A percentile compares a stretch with the other conserved stretches of the same genome.
These are phyloP conservation scores for Chenopodium formosanum DNA, from an alignment of 148 eudicot genomes.

Conservation along the genomic window DNA sequence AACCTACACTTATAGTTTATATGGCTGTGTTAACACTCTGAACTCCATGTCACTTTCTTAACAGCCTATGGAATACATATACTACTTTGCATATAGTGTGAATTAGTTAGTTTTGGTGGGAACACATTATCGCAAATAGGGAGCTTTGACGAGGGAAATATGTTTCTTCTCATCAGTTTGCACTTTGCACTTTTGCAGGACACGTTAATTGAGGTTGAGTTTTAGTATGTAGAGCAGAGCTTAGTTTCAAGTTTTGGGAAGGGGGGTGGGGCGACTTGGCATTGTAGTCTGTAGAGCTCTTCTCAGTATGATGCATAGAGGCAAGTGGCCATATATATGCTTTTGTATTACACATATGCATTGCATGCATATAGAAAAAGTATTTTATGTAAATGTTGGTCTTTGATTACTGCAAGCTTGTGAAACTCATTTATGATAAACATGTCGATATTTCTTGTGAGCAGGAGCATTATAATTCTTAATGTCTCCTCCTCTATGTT, in stretches of 20 bases:
- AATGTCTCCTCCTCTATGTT: slow-evolving; percentile 9
- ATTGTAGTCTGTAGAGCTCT: neutral
- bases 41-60: no score
- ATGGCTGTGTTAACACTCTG: no score
- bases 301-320: neutral
- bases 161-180: neutral
- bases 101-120: neutral
- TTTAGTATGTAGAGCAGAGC: neutral
- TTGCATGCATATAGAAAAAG: neutral
- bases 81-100: neutral
- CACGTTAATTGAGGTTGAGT: no score
- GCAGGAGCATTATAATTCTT: slow-evolving; percentile 7
- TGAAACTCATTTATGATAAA: slow-evolving; percentile 4
- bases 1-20: neutral
- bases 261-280: neutral
- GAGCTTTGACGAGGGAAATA: neutral
- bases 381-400: neutral
- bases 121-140: neutral
- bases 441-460: neutral
- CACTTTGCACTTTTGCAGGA: no score
- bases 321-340: neutral
- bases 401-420: neutral
- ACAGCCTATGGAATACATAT: no score
- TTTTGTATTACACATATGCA: neutral
- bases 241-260: neutral